These are phyloP conservation scores for Phlyctochytrium bullatum DNA, from an alignment of 192 early-diverging fungal species.

Conservation along the genomic window DNA sequence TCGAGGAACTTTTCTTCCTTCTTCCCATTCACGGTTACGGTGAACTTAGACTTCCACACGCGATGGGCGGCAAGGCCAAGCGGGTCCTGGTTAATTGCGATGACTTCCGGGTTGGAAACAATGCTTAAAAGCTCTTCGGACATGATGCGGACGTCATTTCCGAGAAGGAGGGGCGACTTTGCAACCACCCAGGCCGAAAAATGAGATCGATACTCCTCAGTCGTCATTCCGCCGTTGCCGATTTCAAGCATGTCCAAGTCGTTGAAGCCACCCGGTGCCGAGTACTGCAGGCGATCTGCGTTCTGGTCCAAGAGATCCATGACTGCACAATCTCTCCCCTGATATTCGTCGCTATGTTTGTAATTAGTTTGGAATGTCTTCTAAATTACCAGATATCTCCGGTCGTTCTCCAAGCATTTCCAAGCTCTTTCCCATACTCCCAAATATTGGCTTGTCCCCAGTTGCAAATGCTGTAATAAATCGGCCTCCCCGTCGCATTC, in stretches of 20 bases:
- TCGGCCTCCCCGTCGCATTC: constrained; percentile 41
- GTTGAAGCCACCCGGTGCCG: constrained; percentile 46
- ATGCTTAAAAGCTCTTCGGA: constrained; percentile 18
- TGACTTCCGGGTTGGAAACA: constrained; percentile 47
- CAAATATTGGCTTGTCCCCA: constrained; percentile 48
- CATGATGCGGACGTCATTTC: constrained; percentile 46
- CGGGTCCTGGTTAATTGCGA: constrained; percentile 61
- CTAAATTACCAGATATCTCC: constrained; percentile 25
- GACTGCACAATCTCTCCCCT: constrained; percentile 25
- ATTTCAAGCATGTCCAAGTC: constrained; percentile 59
- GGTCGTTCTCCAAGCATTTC: constrained; percentile 40
- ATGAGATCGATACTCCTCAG: constrained; percentile 47
- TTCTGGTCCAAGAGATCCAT: constrained; percentile 35
- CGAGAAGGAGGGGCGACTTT: constrained; percentile 59
- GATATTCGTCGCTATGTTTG: not conserved
- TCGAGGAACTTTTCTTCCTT: constrained; percentile 10
- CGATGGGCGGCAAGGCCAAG: constrained; percentile 34
- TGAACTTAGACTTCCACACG: not conserved
- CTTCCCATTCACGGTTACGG: not conserved
- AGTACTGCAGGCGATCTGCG: not conserved
- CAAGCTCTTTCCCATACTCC: constrained; percentile 37
- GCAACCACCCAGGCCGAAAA: constrained; percentile 57
- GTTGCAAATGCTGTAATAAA: constrained; percentile 46
- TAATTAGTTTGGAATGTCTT: too few species aligned
- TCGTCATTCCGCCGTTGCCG: constrained; percentile 48